These are phyloP conservation scores for Austroboletus festivus DNA, from an alignment of 768 basidiomycete genomes.

Conservation along the genomic window DNA sequence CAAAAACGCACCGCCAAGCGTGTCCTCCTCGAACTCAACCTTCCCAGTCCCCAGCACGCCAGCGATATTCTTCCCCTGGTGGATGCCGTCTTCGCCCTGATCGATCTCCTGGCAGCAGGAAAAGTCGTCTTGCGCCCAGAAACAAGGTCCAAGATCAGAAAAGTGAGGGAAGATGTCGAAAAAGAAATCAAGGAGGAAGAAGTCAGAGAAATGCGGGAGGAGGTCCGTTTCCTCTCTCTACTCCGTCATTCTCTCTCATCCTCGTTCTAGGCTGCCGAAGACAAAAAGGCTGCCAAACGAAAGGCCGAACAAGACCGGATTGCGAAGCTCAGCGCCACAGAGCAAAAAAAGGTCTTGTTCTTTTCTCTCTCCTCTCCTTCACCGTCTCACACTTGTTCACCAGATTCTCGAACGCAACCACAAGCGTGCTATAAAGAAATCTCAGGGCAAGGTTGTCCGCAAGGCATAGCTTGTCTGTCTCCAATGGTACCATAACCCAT, in stretches of 20 bases:
- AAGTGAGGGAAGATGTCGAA: slow-evolving; percentile 67
- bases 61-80: slow-evolving; percentile 55
- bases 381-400: slow-evolving; percentile 1
- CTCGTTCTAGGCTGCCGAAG: slow-evolving; percentile 49
- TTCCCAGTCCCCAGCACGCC: slow-evolving; percentile 49
- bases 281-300: slow-evolving; percentile 69
- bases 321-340: slow-evolving; percentile 68
- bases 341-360: slow-evolving; percentile 71
- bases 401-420: slow-evolving; percentile 74
- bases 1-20: slow-evolving; percentile 55
- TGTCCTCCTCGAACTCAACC: slow-evolving; percentile 62
- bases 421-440: slow-evolving; percentile 66
- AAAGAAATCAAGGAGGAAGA: slow-evolving; percentile 66
- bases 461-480: slow-evolving; percentile 15
- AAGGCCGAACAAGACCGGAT: slow-evolving; percentile 72
- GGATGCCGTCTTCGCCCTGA: slow-evolving; percentile 65
- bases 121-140: slow-evolving; percentile 71
- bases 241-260: not conserved
- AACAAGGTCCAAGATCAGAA: slow-evolving; percentile 74
- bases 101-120: slow-evolving; percentile 56
- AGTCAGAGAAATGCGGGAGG: slow-evolving; percentile 66
- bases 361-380: not conserved
- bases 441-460: slow-evolving; percentile 58
- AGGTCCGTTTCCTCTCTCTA: slow-evolving; percentile 38
- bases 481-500: not conserved